Base-by-base conservation (phyloP, 306 rosid genomes). In the Cicer yamashitae region DNA sequence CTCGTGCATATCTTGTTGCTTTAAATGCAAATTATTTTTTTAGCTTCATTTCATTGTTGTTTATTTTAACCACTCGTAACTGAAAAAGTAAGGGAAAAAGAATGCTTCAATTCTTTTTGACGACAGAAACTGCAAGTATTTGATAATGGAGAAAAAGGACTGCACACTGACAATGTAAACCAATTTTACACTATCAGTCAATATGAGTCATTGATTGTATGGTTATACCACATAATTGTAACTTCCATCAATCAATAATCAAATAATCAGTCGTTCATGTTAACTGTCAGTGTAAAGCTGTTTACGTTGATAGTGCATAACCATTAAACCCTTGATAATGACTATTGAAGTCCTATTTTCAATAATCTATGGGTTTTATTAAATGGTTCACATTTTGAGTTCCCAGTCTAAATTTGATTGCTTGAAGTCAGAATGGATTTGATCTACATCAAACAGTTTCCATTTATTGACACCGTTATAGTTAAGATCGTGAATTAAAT, bases 11-110 rank as follows among this genome's bases (percentile, higher is more conserved):
- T 46, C 54, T 13, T 69, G 18, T 30, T 3, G 13, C 15, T 43
- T 40, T 64, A 12, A 7, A 11, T 74, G 39, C 18, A 50, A 41
- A 30, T 71, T 18, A 43, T 64, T 20, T 17, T 11, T 1, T 43
- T 71, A 91, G 90, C 69, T 86, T 87, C 77, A 77, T 82, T 56
- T 85, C 81, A 13, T 89, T 84, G 10, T 86, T 79, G 71, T 78
- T 75, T 90, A 46, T 76, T 82, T 64, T 65, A 67, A 69, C 48
- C 84, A 22, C 77, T 84, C 63, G 87, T 79, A 73, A 82, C 84
- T 51, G 80, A 87, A 45, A 87, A 50, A 78, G 44, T 67, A 87
- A 87, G 66, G 82, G 79, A 43, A 76, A 85, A 78, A 77, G 58
- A 69, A 84, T 83, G 77, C 84, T 78, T 79, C 87, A 88, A 4